phyloP scores from a whole-genome alignment of 768 basidiomycete genomes.

The Collybia mongolica region DNA sequence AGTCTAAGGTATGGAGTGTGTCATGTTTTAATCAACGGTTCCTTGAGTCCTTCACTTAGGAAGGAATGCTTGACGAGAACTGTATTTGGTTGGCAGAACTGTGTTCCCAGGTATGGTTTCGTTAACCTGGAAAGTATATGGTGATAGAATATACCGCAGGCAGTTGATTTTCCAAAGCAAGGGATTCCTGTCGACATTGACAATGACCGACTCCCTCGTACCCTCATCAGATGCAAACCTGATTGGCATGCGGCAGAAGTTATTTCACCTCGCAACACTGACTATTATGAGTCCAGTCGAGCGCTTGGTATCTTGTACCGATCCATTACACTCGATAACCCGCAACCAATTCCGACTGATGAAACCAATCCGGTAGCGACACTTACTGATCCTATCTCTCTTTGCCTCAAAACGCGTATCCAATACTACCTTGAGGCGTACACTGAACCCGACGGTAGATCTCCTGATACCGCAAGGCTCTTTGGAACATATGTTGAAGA shows the following conservation, averaged over 20 bases:
- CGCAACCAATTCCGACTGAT: conserved; percentile 21
- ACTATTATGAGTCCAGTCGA: conserved; percentile 70
- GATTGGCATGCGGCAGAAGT: conserved; percentile 76
- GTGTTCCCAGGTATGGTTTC: conserved; percentile 47
- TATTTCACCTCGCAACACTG: conserved; percentile 47
- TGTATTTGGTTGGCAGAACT: conserved; percentile 61
- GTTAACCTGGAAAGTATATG: background rate
- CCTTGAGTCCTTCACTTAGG: conserved; percentile 29
- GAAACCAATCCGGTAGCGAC: conserved; percentile 11
- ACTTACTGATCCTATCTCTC: conserved; percentile 37
- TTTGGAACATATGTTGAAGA: conserved; percentile 62
- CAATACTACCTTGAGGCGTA: conserved; percentile 24
- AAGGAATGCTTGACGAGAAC: conserved; percentile 56
- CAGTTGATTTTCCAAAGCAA: conserved; percentile 82
- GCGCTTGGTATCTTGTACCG: conserved; percentile 77
- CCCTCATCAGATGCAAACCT: conserved; percentile 66
- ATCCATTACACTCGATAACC: conserved; percentile 46
- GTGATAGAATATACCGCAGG: conserved; percentile 28
- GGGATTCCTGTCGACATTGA: conserved; percentile 62
- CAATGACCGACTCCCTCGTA: conserved; percentile 41
- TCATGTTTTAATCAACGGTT: background rate
- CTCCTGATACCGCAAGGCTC: conserved; percentile 30
- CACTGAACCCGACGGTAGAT: conserved; percentile 19
- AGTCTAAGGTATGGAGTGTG: conserved; percentile 52
- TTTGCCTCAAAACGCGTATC: conserved; percentile 28